Evolutionary conservation across 2,329 filamentous ascomycete genomes (phyloP).

Genomic region (Fusarium keratoplasticum): DNA sequence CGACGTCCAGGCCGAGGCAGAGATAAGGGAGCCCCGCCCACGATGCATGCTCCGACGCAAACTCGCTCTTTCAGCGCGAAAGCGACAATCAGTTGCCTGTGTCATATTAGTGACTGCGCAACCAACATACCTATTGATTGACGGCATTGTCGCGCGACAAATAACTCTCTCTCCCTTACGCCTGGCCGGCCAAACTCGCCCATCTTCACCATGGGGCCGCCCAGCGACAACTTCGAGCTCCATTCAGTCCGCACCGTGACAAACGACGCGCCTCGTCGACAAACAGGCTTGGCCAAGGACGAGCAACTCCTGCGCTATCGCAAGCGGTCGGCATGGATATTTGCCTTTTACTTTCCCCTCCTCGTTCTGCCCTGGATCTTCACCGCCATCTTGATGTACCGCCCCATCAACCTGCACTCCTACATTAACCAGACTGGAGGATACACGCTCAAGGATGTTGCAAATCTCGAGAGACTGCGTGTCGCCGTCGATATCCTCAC

Average conservation of each 20-base stretch:
- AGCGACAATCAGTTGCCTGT: not conserved
- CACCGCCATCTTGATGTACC: conserved; percentile 25
- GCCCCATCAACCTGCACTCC: conserved; percentile 5
- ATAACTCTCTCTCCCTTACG: not conserved
- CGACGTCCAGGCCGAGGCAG: not conserved
- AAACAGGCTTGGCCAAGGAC: conserved; percentile 7
- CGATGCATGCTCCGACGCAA: not conserved
- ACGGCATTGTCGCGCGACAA: not conserved
- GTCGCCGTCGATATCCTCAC: not conserved
- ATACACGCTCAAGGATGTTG: not conserved
- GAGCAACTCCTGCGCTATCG: not conserved
- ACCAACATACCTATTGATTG: not conserved
- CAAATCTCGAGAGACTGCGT: not conserved
- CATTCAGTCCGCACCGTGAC: not conserved
- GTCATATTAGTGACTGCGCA: not conserved
- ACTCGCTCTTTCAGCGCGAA: not conserved
- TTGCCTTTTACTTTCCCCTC: conserved; percentile 2
- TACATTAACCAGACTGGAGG: conserved; percentile 19
- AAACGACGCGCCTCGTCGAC: not conserved
- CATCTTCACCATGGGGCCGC: not conserved
- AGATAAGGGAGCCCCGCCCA: not conserved
- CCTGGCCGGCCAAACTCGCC: not conserved
- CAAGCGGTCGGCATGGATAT: not conserved
- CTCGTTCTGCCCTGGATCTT: conserved; percentile 21
- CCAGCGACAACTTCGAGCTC: not conserved